These are phyloP conservation scores for Avena sativa DNA, from an alignment of 176 grass and related monocot species.

Conservation along the genomic window DNA sequence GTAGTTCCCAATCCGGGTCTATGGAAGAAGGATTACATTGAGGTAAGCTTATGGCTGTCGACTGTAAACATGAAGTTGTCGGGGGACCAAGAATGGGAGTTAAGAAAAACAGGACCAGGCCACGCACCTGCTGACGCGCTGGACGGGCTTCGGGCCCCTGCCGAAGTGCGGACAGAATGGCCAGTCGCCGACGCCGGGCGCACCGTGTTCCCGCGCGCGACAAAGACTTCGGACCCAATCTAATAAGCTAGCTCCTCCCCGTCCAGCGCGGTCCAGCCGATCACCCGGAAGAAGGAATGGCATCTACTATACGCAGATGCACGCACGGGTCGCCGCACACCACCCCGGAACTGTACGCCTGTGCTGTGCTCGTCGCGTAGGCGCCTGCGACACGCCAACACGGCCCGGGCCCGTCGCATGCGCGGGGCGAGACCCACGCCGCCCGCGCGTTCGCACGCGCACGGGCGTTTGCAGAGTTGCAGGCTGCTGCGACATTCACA, in stretches of 20 bases:
- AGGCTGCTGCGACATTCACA: neutral
- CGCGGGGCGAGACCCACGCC: neutral
- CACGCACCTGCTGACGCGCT: neutral
- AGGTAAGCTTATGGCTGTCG: neutral
- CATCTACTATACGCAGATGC: too few relatives aligned
- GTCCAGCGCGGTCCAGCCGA: neutral
- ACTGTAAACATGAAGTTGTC: too few relatives aligned
- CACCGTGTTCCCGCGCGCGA: neutral
- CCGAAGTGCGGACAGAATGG: too few relatives aligned
- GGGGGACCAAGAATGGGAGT: neutral
- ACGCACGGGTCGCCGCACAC: too few relatives aligned
- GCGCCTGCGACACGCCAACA: neutral
- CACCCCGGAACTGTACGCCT: neutral
- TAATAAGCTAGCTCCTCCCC: too few relatives aligned
- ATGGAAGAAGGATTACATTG: too few relatives aligned
- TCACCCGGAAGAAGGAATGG: too few relatives aligned
- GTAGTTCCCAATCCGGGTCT: too few relatives aligned
- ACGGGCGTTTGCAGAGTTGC: neutral
- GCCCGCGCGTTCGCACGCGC: neutral
- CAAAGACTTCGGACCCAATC: neutral
- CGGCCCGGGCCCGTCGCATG: neutral
- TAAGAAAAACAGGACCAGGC: neutral
- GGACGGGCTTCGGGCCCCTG: too few relatives aligned
- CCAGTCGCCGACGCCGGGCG: neutral
- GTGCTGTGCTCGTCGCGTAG: neutral